Evolutionary conservation across 176 grass and related monocot species (phyloP).

Genomic region (Rhynchospora pubera): DNA sequence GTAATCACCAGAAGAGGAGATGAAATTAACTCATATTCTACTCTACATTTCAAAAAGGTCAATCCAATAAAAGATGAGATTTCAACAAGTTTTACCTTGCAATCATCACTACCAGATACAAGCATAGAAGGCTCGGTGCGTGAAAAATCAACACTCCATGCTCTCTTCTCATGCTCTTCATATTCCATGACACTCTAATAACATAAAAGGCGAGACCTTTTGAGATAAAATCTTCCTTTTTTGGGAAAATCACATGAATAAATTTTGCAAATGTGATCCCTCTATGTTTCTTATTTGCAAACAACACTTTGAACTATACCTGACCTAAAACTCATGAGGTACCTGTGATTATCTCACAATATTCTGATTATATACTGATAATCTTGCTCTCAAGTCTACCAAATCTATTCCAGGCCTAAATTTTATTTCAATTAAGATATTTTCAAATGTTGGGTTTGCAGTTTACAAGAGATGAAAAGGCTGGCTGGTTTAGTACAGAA

Average conservation of each 20-base stretch:
- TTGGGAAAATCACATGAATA: not conserved
- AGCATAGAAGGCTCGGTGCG: conserved; percentile 84
- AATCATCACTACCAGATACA: conserved; percentile 99
- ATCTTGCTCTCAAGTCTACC: not conserved
- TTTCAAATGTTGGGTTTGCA: not conserved
- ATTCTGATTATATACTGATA: not conserved
- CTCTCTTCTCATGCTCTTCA: conserved; percentile 98
- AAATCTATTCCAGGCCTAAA: not conserved
- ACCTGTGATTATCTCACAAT: not conserved
- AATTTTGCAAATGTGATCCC: not conserved
- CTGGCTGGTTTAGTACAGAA: not conserved
- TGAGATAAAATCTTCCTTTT: not conserved
- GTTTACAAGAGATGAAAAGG: not conserved
- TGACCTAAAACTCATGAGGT: not conserved
- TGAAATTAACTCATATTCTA: not conserved
- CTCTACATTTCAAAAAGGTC: not conserved
- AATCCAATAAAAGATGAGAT: not conserved
- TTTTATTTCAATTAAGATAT: not conserved
- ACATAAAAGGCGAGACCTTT: conserved; percentile 3
- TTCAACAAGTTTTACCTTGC: conserved; percentile 55
- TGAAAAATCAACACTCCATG: conserved; percentile 99
- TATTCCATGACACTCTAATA: conserved; percentile 97
- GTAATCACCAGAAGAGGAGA: not conserved
- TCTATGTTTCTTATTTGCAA: conserved; percentile 1
- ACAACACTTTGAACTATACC: not conserved